phyloP scores from a whole-genome alignment of 2,329 filamentous ascomycete species.

The Aspergillus texensis region DNA sequence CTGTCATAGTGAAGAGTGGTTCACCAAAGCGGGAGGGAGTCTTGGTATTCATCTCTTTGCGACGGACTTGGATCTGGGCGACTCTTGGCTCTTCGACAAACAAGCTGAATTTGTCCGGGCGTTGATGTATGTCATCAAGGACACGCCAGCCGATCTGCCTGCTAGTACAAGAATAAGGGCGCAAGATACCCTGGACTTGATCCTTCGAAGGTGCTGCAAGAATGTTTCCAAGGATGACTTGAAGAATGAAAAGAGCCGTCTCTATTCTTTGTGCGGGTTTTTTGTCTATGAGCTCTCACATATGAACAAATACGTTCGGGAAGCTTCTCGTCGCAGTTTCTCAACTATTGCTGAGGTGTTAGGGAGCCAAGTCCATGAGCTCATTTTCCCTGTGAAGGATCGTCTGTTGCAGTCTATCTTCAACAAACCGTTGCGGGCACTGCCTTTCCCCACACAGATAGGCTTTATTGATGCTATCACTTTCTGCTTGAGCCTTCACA shows the following conservation, averaged over 20 bases:
- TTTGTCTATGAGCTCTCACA: slow-evolving; percentile 89
- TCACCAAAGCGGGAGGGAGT: slow-evolving; percentile 91
- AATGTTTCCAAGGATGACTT: slow-evolving; percentile 79
- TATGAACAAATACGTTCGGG: slow-evolving; percentile 92
- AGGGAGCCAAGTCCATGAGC: slow-evolving; percentile 78
- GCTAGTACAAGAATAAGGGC: slow-evolving; percentile 84
- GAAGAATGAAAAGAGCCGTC: slow-evolving; percentile 64
- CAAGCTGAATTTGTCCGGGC: slow-evolving; percentile 87
- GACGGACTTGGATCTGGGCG: slow-evolving; percentile 80
- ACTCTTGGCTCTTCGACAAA: slow-evolving; percentile 77
- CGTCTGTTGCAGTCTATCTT: slow-evolving; percentile 89
- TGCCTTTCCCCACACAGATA: slow-evolving; percentile 94
- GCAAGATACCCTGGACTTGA: slow-evolving; percentile 77
- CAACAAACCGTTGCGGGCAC: slow-evolving; percentile 86
- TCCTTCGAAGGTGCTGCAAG: slow-evolving; percentile 78
- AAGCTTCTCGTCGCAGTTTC: slow-evolving; percentile 80
- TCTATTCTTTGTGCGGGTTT: slow-evolving; percentile 78
- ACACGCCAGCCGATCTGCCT: slow-evolving; percentile 92
- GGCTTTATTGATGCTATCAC: slow-evolving; percentile 98
- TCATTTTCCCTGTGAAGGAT: slow-evolving; percentile 88
- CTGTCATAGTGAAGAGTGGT: slow-evolving; percentile 98
- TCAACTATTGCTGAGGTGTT: slow-evolving; percentile 79
- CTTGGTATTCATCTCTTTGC: slow-evolving; percentile 87
- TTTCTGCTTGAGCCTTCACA: slow-evolving; percentile 87
- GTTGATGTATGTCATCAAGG: slow-evolving; percentile 97